Conservation (phyloP, 177 flowering plant genomes). For the Vitis hybrid region DNA sequence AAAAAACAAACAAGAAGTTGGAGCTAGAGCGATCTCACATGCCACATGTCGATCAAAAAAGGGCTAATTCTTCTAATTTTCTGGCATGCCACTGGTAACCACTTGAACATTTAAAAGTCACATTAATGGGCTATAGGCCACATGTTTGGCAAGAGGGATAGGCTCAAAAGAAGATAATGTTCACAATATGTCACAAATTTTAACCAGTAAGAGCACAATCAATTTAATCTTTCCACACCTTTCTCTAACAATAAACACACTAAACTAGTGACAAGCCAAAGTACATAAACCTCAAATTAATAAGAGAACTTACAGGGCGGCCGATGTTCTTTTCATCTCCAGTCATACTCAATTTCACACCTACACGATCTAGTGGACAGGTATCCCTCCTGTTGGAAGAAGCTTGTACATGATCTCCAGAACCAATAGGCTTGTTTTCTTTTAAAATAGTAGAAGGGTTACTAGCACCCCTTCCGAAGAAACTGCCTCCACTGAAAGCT, state of each 20-base stretch:
- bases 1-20: not conserved
- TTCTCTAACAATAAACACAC: not conserved
- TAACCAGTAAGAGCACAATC: not conserved
- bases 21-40: not conserved
- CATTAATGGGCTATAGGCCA: not conserved
- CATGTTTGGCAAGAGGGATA: not conserved
- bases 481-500: slow-evolving; percentile 69
- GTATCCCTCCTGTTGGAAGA: slow-evolving; percentile 45
- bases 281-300: not conserved
- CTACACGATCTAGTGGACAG: slow-evolving; percentile 37
- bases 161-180: not conserved
- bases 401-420: slow-evolving; percentile 47
- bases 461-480: slow-evolving; percentile 60
- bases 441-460: slow-evolving; percentile 44
- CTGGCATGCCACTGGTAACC: not conserved
- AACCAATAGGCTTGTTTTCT: slow-evolving; percentile 45
- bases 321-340: slow-evolving; percentile 52
- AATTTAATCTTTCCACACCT: not conserved
- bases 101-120: not conserved
- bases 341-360: slow-evolving; percentile 35
- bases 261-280: not conserved
- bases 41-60: not conserved
- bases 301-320: slow-evolving; percentile 57
- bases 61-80: not conserved
- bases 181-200: not conserved